Conservation (phyloP, 495 filamentous ascomycete genomes). For the Penicillium lividum region DNA sequence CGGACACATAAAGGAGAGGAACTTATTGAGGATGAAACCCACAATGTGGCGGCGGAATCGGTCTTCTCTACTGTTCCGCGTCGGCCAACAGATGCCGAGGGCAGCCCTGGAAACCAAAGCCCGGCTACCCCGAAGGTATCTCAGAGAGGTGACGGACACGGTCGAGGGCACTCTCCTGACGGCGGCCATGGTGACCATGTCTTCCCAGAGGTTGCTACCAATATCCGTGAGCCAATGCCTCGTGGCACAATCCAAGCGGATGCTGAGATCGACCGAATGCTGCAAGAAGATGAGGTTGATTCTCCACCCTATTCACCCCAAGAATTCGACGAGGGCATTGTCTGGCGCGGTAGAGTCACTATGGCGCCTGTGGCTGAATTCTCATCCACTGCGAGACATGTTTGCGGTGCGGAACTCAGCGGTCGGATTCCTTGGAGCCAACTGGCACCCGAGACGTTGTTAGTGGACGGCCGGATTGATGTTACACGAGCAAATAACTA, state of each 20-base stretch:
- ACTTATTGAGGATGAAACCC: conserved; percentile 68
- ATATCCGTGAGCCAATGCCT: conserved; percentile 45
- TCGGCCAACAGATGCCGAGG: conserved; percentile 41
- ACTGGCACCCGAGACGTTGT: conserved; percentile 66
- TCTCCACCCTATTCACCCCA: conserved; percentile 86
- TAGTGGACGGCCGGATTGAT: conserved; percentile 81
- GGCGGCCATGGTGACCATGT: conserved; percentile 42
- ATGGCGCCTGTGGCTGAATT: conserved; percentile 80
- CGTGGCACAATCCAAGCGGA: conserved; percentile 61
- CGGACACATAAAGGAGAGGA: conserved; percentile 97
- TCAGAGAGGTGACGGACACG: conserved; percentile 30
- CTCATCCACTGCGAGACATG: conserved; percentile 72
- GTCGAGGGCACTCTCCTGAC: conserved; percentile 35
- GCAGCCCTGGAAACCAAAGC: conserved; percentile 36
- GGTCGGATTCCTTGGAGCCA: conserved; percentile 63
- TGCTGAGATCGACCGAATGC: conserved; percentile 84
- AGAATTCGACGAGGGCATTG: conserved; percentile 63
- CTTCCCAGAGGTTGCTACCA: conserved; percentile 46
- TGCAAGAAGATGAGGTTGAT: conserved; percentile 81
- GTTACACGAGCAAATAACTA: conserved; percentile 82
- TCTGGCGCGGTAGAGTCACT: conserved; percentile 78
- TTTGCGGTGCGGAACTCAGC: conserved; percentile 74
- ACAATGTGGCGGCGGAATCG: conserved; percentile 47
- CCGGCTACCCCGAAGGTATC: conserved; percentile 33
- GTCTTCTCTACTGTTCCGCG: conserved; percentile 49